Base-by-base conservation (phyloP, 257 asterid species). In the Linaria vulgaris region DNA sequence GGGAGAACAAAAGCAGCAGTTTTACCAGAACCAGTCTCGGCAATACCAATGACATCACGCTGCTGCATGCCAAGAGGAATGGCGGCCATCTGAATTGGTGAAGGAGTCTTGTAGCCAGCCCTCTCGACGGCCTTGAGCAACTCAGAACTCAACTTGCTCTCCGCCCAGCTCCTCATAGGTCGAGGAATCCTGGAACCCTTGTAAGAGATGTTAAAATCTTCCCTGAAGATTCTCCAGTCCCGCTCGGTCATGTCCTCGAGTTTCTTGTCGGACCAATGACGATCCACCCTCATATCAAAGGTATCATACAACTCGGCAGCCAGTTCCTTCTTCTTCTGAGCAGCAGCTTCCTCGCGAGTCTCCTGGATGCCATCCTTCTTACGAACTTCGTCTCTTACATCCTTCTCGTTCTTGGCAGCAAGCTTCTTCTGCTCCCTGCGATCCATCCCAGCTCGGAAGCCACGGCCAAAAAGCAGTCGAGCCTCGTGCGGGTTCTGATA, bases 1-100 rank as follows among this genome's bases (percentile, higher is more conserved):
- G 89, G 86, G 54, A 83, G 86, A 43, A 83, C 86, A 76, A 83
- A 83, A 46, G 82, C 86, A 38, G 89, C 82, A 41, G 89, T 80
- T 73, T 80, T 80, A 71, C 89, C 89, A 8, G 84, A 80, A 52
- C 89, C 86, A 16, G 87, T 82, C 69, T 82, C 84, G 15, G 87
- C 80, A 55, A 78, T 65, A 0, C 87, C 87, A 47, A 78, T 78
- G 14, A 82, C 85, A 8, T 82, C 84, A 2, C 84, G 71, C 45
- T 79, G 81, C 79, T 79, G 81, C 59, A 79, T 54, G 61, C 84
- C 84, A 1, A 79, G 81, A 1, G 84, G 84, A 57, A 79, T 79
- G 19, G 79, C 84, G 51, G 81, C 76, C 84, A 81, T 81, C 69
- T 81, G 87, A 69, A 81, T 78, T 4, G 87, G 84, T 9, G 84